Evolutionary conservation across 1,284 basidiomycete genomes (phyloP).

Genomic region (Grifola frondosa): DNA sequence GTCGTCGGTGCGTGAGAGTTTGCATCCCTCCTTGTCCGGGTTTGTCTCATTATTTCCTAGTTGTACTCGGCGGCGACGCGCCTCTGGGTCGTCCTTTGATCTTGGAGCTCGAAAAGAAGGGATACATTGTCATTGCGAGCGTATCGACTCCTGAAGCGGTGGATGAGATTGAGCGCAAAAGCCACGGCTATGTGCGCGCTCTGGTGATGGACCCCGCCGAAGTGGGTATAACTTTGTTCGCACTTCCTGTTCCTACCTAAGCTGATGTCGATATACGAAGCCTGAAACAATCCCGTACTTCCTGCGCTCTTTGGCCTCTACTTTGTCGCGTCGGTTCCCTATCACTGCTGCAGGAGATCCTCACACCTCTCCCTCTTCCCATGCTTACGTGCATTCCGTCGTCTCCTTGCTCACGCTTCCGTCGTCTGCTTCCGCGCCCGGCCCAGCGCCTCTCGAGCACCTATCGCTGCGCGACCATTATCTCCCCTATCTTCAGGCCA

Average conservation of each 20-base stretch:
- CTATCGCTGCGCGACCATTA: slow-evolving; percentile 63
- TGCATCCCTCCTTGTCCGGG: too few relatives aligned
- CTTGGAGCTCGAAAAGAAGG: slow-evolving; percentile 67
- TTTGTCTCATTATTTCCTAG: slow-evolving; percentile 35
- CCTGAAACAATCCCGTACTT: slow-evolving; percentile 70
- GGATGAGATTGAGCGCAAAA: slow-evolving; percentile 58
- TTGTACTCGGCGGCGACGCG: slow-evolving; percentile 77
- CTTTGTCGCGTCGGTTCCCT: slow-evolving; percentile 80
- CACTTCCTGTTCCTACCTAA: slow-evolving; percentile 3
- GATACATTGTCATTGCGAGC: slow-evolving; percentile 79
- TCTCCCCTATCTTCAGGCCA: slow-evolving; percentile 64
- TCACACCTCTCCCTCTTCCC: slow-evolving; percentile 58
- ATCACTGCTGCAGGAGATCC: slow-evolving; percentile 76
- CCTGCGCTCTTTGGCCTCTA: slow-evolving; percentile 73
- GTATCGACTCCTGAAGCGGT: slow-evolving; percentile 66
- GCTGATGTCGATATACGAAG: slow-evolving; percentile 35
- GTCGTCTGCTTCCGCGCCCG: slow-evolving; percentile 33
- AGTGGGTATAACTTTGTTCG: slow-evolving; percentile 39
- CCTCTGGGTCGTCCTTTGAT: slow-evolving; percentile 70
- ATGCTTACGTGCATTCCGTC: slow-evolving; percentile 69
- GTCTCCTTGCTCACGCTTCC: slow-evolving; percentile 68
- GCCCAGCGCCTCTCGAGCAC: slow-evolving; percentile 66
- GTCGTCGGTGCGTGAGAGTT: slow-evolving; percentile 59
- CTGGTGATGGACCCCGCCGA: slow-evolving; percentile 76
- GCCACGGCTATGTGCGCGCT: slow-evolving; percentile 74